Percentiles rank a stretch among this genome's conserved stretches.
phyloP scores from a whole-genome alignment of 768 basidiomycete genomes.

The Pulveroboletus sp. region DNA sequence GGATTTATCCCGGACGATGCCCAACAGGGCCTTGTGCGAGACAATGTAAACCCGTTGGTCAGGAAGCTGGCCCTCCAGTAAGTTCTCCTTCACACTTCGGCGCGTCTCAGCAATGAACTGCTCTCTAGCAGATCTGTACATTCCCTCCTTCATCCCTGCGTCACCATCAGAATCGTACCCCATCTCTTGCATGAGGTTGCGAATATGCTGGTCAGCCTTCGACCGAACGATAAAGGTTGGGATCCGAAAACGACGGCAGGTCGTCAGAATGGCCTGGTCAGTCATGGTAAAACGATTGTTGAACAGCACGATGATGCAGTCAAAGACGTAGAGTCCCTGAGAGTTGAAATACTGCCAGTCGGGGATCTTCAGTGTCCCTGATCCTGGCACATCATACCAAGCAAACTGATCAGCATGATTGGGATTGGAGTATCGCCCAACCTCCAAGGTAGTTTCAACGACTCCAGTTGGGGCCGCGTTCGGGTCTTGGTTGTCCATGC shows the following conservation, averaged over 20 bases:
- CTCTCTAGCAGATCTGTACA: constrained; percentile 24
- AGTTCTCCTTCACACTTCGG: constrained; percentile 21
- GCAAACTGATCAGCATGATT: constrained; percentile 21
- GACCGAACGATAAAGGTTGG: constrained; percentile 36
- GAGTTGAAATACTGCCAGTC: constrained; percentile 39
- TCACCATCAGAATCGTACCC: constrained; percentile 27
- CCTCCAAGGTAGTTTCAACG: constrained; percentile 31
- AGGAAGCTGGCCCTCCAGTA: constrained; percentile 24
- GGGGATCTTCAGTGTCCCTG: constrained; percentile 33
- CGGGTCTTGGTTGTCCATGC: constrained; percentile 23
- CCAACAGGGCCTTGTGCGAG: constrained; percentile 21
- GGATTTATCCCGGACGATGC: constrained; percentile 23
- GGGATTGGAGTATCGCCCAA: constrained; percentile 30
- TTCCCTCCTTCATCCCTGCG: constrained; percentile 9
- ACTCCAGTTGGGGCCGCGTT: constrained; percentile 32
- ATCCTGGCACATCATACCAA: constrained; percentile 40
- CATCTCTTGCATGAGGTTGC: constrained; percentile 24
- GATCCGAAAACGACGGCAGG: constrained; percentile 32
- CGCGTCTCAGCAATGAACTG: constrained; percentile 28
- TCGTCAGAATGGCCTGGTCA: constrained; percentile 34
- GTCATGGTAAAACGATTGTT: constrained; percentile 35
- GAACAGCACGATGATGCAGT: constrained; percentile 34
- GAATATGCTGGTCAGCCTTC: constrained; percentile 34
- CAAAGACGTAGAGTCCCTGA: constrained; percentile 37
- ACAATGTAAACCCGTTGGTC: constrained; percentile 30